Evolutionary conservation across 495 filamentous ascomycete species (phyloP), one percentile per base, ranked within the genome.

Genomic region (Amniculicola lignicola): DNA sequence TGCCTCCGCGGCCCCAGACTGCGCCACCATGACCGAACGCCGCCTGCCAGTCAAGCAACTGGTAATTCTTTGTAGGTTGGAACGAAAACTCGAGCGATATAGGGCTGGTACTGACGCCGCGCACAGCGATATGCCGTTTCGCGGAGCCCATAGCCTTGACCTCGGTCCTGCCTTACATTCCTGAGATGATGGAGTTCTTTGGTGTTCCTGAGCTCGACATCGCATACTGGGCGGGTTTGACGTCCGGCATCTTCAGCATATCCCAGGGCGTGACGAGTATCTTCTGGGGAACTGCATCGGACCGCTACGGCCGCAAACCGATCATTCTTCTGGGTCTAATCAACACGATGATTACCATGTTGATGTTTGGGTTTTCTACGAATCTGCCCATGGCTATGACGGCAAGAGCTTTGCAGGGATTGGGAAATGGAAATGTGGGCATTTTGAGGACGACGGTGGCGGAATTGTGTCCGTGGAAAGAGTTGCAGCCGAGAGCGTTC

Each of bases 101-200:
- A n/a, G 9, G 29, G 9, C 29, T 33, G n/a, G 29, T n/a, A 7
- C 7, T 33, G 9, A 33, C 29, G 10, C 1, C 15, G 21, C 25
- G 37, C 58, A 12, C 49, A 89, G 86, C 83, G 62, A 74, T 85
- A 68, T 84, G 81, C 57, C 82, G 92, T 61, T 91, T 97, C 64
- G 88, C 90, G 44, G 92, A 97, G 67, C 92, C 82, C 35, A 71
- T 95, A 33, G 85, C 89, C 21, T 73, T 90, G 59, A 95, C 90
- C 4, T 90, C 86, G 7, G 82, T 95, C 57, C 88, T 86, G 56
- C 92, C 92, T 14, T 97, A 97, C 68, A 78, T 97, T 31, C 88
- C 87, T 21, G 91, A 90, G 73, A 90, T 95, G 84, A 87, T 93
- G 45, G 80, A 85, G 58, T 82, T 78, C 70, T 86, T 95, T 54